These are phyloP conservation scores for Beauveria caledonica DNA, from an alignment of 2,329 filamentous ascomycete species.

Conservation along the genomic window DNA sequence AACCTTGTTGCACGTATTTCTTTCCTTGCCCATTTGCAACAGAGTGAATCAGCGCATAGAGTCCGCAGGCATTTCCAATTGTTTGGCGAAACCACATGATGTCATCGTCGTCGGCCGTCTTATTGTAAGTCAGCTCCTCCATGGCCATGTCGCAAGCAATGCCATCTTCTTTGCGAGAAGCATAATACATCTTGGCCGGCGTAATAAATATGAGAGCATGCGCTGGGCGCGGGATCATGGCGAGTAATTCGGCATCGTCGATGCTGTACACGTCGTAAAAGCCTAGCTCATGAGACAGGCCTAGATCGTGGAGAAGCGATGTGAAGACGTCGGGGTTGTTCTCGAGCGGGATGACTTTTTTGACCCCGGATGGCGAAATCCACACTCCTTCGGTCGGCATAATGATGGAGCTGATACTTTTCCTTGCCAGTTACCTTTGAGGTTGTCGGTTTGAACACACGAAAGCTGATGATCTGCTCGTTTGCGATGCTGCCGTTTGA, in stretches of 20 bases:
- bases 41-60: slow-evolving; percentile 69
- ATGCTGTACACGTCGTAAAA: slow-evolving; percentile 82
- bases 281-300: slow-evolving; percentile 56
- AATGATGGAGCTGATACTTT: background rate
- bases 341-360: slow-evolving; percentile 34
- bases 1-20: slow-evolving; percentile 42
- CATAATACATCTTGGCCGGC: slow-evolving; percentile 46
- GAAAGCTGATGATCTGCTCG: background rate
- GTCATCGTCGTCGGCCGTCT: slow-evolving; percentile 41
- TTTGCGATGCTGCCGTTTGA: background rate
- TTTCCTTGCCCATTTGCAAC: slow-evolving; percentile 60
- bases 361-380: slow-evolving; percentile 22
- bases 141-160: slow-evolving; percentile 16
- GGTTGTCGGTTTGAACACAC: background rate
- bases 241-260: slow-evolving; percentile 67
- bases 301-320: slow-evolving; percentile 60
- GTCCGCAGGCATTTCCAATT: slow-evolving; percentile 73
- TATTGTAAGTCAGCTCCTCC: slow-evolving; percentile 24
- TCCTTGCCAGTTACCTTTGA: background rate
- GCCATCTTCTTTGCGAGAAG: slow-evolving; percentile 25
- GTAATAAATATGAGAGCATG: slow-evolving; percentile 75
- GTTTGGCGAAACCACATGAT: slow-evolving; percentile 82
- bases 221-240: slow-evolving; percentile 63
- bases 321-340: slow-evolving; percentile 74
- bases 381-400: slow-evolving; percentile 25